Evolutionary conservation across 495 filamentous ascomycete species (phyloP).

Genomic region (Lindgomyces ingoldianus): DNA sequence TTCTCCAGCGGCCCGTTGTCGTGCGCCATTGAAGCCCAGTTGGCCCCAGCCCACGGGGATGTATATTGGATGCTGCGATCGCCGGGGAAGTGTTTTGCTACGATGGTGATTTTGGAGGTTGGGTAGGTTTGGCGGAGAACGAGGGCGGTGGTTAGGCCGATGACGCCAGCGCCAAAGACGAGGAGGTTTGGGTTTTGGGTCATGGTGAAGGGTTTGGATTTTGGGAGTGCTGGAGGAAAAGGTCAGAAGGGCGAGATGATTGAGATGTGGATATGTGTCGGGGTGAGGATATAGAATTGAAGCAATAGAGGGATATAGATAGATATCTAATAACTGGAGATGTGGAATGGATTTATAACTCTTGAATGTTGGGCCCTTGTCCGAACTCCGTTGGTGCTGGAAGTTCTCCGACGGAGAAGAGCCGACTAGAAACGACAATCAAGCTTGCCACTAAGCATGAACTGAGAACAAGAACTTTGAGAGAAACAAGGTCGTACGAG

Average conservation of each 20-base stretch:
- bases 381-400: neutral
- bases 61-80: conserved; percentile 39
- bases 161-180: conserved; percentile 40
- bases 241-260: neutral
- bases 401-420: neutral
- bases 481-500: too few species aligned
- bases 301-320: too few species aligned
- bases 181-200: conserved; percentile 12
- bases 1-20: conserved; percentile 41
- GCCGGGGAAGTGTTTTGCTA: conserved; percentile 41
- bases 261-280: neutral
- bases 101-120: conserved; percentile 33
- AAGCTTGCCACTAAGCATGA: neutral
- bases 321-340: too few species aligned
- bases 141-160: conserved; percentile 41
- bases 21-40: conserved; percentile 39
- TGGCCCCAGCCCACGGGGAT: conserved; percentile 43
- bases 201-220: neutral
- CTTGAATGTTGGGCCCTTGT: too few species aligned
- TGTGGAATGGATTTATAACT: too few species aligned
- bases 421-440: neutral
- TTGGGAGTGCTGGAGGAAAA: neutral
- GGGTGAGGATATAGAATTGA: too few species aligned
- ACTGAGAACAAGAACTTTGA: too few species aligned
- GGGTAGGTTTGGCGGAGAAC: conserved; percentile 32